Evolutionary conservation across 129 eudicot genomes (phyloP).

Genomic region (Logfia minima): DNA sequence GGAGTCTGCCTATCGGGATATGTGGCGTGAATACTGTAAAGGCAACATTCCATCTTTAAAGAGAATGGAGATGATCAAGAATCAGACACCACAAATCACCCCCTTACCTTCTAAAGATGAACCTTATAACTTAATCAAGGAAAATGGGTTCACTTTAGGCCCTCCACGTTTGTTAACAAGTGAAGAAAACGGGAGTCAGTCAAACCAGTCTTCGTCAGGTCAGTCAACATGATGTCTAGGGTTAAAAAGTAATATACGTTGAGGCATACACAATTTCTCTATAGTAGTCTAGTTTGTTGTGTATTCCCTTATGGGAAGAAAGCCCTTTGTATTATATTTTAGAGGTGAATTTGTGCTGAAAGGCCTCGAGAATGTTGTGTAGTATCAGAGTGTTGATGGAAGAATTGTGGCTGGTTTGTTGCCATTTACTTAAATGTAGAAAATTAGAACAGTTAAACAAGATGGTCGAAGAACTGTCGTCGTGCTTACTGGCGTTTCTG

Average conservation of each 20-base stretch:
- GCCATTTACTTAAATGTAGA: conserved; percentile 31
- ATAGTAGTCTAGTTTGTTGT: conserved; percentile 18
- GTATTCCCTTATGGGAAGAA: conserved; percentile 14
- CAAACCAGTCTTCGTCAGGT: conserved; percentile 31
- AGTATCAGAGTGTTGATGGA: conserved; percentile 21
- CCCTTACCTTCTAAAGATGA: conserved; percentile 32
- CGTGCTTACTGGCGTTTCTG: conserved; percentile 17
- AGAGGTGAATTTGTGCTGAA: conserved; percentile 14
- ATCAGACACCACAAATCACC: conserved; percentile 36
- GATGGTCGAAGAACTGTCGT: conserved; percentile 16
- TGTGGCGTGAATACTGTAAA: conserved; percentile 82
- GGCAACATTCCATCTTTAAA: conserved; percentile 77
- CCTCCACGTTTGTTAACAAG: conserved; percentile 31
- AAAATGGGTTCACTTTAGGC: conserved; percentile 50
- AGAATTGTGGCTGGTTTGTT: conserved; percentile 15
- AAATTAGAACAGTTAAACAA: conserved; percentile 28
- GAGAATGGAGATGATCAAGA: conserved; percentile 50
- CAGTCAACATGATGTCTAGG: conserved; percentile 31
- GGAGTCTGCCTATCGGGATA: conserved; percentile 68
- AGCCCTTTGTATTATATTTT: conserved; percentile 35
- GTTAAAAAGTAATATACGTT: conserved; percentile 1
- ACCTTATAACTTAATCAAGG: conserved; percentile 38
- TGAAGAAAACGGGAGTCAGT: conserved; percentile 47
- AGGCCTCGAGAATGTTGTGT: conserved; percentile 30
- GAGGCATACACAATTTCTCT: conserved; percentile 22